Evolutionary conservation across 805 yeast genomes (phyloP), one percentile per base, ranked within the genome.

Genomic region (Cyberlindnera amylophila): DNA sequence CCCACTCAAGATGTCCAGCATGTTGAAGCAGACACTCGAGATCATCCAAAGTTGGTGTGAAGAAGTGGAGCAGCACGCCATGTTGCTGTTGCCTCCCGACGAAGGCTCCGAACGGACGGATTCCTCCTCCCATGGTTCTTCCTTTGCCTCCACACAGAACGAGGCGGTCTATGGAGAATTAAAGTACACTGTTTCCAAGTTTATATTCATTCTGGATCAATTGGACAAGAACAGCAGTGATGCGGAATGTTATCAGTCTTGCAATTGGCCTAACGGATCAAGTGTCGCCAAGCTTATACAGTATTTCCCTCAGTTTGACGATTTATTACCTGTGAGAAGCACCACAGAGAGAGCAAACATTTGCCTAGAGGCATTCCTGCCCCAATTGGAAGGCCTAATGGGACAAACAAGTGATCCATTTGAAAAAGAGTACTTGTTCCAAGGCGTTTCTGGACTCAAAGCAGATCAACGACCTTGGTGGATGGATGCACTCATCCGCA

Each of bases 261-360:
- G 30, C 21, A 34, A 34, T n/a, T 46, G 49, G 49, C 49, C 49
- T 2, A 41, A 41, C 26, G 41, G 32, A 1, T 38, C 44, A 12
- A 38, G 38, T 17, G 32, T 26, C 9, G 43, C 36, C 13, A 46
- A 46, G 32, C 28, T 46, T 32, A 37, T 36, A 6, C 28, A 31
- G 2, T 41, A 11, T 19, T 42, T 42, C 29, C 42, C 49, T 6
- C 24, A 32, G n/a, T 46, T 46, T 29, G 38, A 39, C 10, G 19
- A n/a, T 10, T n/a, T 39, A 8, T 28, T 46, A 12, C 49, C 49
- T 1, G 38, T 42, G 9, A 41, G 32, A 16, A 24, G n/a, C 13
- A 39, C 44, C 3, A 18, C 27, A 4, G 37, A 38, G 11, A 27
- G 32, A 13, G 44, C 41, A 6, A 16, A 12, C 5, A 6, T 10